These are phyloP conservation scores for Populus euphratica DNA, from an alignment of 345 rosid species.

Conservation along the genomic window DNA sequence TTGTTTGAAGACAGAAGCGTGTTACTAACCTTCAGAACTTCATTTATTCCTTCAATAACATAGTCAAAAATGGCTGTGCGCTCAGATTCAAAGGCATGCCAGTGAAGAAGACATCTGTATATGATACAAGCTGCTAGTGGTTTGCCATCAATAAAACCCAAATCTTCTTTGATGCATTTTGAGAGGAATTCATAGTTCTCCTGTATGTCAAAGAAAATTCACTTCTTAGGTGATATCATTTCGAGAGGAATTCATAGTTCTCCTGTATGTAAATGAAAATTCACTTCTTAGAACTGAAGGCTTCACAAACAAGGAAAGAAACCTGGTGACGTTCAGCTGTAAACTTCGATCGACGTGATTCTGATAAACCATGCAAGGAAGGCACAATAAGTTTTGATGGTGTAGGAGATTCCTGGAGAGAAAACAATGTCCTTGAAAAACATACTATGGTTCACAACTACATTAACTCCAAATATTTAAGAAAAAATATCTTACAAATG, in stretches of 20 bases:
- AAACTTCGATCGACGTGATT: slow-evolving; percentile 70
- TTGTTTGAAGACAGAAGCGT: background rate
- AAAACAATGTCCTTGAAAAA: slow-evolving; percentile 11
- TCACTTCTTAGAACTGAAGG: slow-evolving; percentile 1
- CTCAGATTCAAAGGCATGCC: slow-evolving; percentile 96
- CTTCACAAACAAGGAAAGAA: slow-evolving; percentile 17
- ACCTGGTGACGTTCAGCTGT: slow-evolving; percentile 88
- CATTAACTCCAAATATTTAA: background rate
- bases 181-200: slow-evolving; percentile 85
- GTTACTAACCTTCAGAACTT: slow-evolving; percentile 63
- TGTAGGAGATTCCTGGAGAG: slow-evolving; percentile 78
- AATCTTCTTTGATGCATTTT: slow-evolving; percentile 74
- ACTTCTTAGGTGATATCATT: slow-evolving; percentile 27
- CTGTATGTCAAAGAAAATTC: slow-evolving; percentile 39
- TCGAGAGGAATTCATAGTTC: slow-evolving; percentile 75
- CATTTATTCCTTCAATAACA: slow-evolving; percentile 85
- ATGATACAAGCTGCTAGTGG: slow-evolving; percentile 89
- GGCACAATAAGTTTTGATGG: slow-evolving; percentile 74
- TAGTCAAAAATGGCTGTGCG: slow-evolving; percentile 80
- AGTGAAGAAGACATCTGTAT: slow-evolving; percentile 82
- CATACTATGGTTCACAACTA: background rate
- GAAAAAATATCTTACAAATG: slow-evolving; percentile 55
- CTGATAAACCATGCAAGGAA: slow-evolving; percentile 67
- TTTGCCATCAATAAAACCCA: slow-evolving; percentile 75
- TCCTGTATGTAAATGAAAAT: slow-evolving; percentile 50